phyloP scores from a whole-genome alignment of 139 green algal species.

The Closterium sp. region DNA sequence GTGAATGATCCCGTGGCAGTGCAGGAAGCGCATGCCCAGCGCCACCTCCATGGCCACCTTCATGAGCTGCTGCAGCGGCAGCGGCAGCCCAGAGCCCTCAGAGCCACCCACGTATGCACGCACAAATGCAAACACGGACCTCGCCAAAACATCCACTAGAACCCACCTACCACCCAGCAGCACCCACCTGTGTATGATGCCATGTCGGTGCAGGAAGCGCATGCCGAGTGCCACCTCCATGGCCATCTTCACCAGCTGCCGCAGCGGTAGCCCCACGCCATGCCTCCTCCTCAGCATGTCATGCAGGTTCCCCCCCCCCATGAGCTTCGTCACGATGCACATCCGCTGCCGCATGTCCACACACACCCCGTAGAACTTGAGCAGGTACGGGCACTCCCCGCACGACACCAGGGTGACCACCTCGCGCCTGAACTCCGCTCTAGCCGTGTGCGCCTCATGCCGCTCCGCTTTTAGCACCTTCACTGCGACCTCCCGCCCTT shows the following conservation, averaged over 20 bases:
- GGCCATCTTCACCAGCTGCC: conserved; percentile 26
- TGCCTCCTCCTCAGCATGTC: background rate
- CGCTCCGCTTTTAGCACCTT: background rate
- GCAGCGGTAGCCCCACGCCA: background rate
- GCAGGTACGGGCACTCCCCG: background rate
- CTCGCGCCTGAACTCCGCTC: conserved; percentile 9
- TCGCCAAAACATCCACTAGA: too few relatives aligned
- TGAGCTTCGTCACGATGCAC: conserved; percentile 22
- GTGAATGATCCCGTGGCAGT: conserved; percentile 42
- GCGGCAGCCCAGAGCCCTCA: background rate
- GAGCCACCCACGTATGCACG: too few relatives aligned
- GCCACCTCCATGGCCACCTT: conserved; percentile 54
- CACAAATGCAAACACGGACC: too few relatives aligned
- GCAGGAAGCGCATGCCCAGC: conserved; percentile 65
- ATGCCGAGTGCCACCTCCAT: conserved; percentile 62
- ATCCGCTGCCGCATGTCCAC: background rate
- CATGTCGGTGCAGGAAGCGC: conserved; percentile 61
- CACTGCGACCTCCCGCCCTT: background rate
- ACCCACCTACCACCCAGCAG: too few relatives aligned
- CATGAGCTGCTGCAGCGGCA: background rate
- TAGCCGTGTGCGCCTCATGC: background rate
- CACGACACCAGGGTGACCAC: conserved; percentile 3
- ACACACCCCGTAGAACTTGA: conserved; percentile 39
- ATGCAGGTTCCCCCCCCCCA: background rate
- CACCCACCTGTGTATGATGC: conserved; percentile 15